Conservation (phyloP, 441 rosid species). For the Corymbia calophylla region DNA sequence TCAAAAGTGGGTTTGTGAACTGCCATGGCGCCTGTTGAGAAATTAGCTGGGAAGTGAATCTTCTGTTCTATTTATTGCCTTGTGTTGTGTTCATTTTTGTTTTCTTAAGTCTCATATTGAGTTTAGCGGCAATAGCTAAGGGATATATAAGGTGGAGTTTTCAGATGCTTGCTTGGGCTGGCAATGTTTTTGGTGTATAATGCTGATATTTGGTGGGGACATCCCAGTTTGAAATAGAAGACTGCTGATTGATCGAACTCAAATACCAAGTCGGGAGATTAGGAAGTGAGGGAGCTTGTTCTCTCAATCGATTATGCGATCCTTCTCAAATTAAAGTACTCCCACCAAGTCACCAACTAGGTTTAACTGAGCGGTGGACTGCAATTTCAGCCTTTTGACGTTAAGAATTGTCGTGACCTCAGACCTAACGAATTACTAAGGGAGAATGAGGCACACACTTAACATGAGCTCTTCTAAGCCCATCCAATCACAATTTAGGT, state of each 20-base stretch:
- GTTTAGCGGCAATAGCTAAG: too few species aligned
- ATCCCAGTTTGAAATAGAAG: neutral
- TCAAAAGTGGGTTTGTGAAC: neutral
- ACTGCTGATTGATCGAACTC: neutral
- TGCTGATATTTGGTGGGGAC: neutral
- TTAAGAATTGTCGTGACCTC: neutral
- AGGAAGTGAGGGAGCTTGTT: neutral
- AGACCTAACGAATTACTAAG: too few species aligned
- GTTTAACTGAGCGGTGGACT: too few species aligned
- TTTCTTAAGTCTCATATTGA: neutral
- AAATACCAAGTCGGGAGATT: neutral
- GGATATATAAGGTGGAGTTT: neutral
- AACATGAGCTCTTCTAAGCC: too few species aligned
- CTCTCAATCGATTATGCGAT: too few species aligned
- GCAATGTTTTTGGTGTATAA: neutral
- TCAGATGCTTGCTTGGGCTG: neutral
- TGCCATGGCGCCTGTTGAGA: neutral
- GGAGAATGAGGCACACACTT: accelerated
- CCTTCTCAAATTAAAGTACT: too few species aligned
- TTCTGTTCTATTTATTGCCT: neutral
- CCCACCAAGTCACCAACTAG: too few species aligned
- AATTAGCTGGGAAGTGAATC: neutral
- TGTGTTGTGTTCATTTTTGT: neutral
- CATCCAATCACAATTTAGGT: too few species aligned
- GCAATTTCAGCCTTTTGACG: too few species aligned